A percentile compares a stretch with the other conserved stretches of the same genome.
phyloP scores from a whole-genome alignment of 2,329 filamentous ascomycete genomes.

The Alternaria arborescens region DNA sequence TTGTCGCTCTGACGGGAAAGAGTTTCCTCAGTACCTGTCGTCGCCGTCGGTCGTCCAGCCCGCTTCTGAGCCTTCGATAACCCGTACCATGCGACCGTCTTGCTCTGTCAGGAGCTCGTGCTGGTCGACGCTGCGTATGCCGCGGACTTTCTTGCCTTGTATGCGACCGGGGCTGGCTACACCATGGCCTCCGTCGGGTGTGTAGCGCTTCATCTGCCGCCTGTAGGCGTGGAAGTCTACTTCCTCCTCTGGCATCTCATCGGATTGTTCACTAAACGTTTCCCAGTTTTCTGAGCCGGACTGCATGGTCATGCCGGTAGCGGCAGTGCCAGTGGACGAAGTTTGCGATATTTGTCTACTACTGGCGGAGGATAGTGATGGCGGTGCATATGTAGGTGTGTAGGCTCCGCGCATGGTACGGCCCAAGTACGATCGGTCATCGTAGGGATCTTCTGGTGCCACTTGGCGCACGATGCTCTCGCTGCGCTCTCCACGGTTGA shows the following conservation, averaged over 20 bases:
- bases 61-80: conserved; percentile 60
- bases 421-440: conserved; percentile 59
- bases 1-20: conserved; percentile 3
- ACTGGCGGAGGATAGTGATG: conserved; percentile 38
- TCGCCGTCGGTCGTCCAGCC: conserved; percentile 63
- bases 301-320: conserved; percentile 65
- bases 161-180: conserved; percentile 43
- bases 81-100: conserved; percentile 54
- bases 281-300: conserved; percentile 98
- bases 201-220: conserved; percentile 71
- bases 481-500: conserved; percentile 58
- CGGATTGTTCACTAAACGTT: conserved; percentile 87
- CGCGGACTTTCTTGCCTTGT: conserved; percentile 50
- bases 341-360: conserved; percentile 75
- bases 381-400: conserved; percentile 33
- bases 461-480: conserved; percentile 68
- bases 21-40: conserved; percentile 41
- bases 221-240: conserved; percentile 82
- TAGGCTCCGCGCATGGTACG: conserved; percentile 42
- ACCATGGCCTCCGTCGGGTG: conserved; percentile 47
- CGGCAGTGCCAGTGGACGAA: conserved; percentile 59
- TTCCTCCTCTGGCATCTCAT: conserved; percentile 70
- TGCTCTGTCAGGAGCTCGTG: conserved; percentile 52
- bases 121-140: conserved; percentile 60
- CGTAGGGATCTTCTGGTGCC: conserved; percentile 84